Evolutionary conservation across 306 rosid genomes (phyloP), one percentile per base, ranked within the genome.

Genomic region (Cicer pinnatifidum): DNA sequence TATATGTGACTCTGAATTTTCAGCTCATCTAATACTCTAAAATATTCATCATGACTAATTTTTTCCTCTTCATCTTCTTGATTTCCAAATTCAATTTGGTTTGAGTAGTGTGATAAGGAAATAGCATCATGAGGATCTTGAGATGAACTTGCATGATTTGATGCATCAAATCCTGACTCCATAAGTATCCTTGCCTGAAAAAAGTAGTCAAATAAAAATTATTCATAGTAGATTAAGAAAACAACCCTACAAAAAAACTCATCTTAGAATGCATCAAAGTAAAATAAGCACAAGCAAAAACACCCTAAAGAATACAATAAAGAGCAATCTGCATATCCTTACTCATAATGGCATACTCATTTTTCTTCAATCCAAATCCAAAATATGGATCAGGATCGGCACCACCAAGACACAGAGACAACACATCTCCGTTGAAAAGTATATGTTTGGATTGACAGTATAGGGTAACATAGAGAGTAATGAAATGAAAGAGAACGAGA

Each of bases 151-250:
- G 69, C 92, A 38, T 19, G 69, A 69, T 73, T 65, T 2, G 80
- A 67, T 70, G 77, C 63, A 69, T 72, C 82, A 83, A 70, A 83
- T 71, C 80, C 91, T 19, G 89, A 60, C 72, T 81, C 96, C 77
- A 85, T 13, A 7, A 91, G 89, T 64, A 93, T 83, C 87, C 98
- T 89, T 37, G 98, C 97, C 98, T 93, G 85, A 69, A 76, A 80
- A 38, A 67, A 70, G 59, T 38, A 50, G 28, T 53, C 71, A 80
- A 67, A 70, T 33, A 5, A 16, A 61, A 16, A 56, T 39, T 41
- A 44, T 45, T 73, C 75, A 71, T 33, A 66, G 20, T 33, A 66
- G 19, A 53, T 51, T 73, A 37, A 10, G 7, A 74, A 13, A 19
- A 11, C 72, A 50, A 7, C 38, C 35, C 56, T 7, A 70, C 60